Evolutionary conservation across 2,329 filamentous ascomycete genomes (phyloP).

Genomic region (Cordyceps militaris): DNA sequence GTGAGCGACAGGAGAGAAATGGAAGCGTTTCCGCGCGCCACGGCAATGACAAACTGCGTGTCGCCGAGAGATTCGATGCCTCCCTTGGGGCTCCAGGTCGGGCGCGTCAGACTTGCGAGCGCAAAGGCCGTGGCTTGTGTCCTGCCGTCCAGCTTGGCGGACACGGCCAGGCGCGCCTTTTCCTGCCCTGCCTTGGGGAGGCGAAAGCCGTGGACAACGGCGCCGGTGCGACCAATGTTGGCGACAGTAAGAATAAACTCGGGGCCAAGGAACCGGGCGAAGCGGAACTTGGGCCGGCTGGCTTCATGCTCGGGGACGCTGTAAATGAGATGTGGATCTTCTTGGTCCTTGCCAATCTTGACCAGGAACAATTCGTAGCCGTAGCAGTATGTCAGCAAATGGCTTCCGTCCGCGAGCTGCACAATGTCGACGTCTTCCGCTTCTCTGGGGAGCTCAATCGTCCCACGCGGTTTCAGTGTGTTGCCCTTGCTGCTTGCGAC

Average conservation of each 20-base stretch:
- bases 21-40: constrained; percentile 72
- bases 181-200: constrained; percentile 34
- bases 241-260: constrained; percentile 50
- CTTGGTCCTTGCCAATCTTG: constrained; percentile 44
- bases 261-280: constrained; percentile 52
- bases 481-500: constrained; percentile 60
- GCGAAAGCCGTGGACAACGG: constrained; percentile 49
- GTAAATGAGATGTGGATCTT: constrained; percentile 48
- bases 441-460: constrained; percentile 46
- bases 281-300: constrained; percentile 45
- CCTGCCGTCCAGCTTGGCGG: constrained; percentile 53
- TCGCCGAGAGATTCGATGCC: constrained; percentile 43
- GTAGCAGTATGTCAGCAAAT: constrained; percentile 71
- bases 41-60: constrained; percentile 72
- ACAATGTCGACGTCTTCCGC: constrained; percentile 64
- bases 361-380: constrained; percentile 67
- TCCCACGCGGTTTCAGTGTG: constrained; percentile 38
- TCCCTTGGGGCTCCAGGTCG: constrained; percentile 34
- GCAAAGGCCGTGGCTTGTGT: constrained; percentile 74
- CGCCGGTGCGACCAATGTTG: constrained; percentile 52
- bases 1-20: constrained; percentile 74
- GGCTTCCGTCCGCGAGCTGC: constrained; percentile 54
- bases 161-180: constrained; percentile 43
- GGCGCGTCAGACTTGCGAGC: constrained; percentile 59
- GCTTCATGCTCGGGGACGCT: constrained; percentile 44